Conservation (phyloP, 2,329 filamentous ascomycete genomes). For the Botrytis squamosa region DNA sequence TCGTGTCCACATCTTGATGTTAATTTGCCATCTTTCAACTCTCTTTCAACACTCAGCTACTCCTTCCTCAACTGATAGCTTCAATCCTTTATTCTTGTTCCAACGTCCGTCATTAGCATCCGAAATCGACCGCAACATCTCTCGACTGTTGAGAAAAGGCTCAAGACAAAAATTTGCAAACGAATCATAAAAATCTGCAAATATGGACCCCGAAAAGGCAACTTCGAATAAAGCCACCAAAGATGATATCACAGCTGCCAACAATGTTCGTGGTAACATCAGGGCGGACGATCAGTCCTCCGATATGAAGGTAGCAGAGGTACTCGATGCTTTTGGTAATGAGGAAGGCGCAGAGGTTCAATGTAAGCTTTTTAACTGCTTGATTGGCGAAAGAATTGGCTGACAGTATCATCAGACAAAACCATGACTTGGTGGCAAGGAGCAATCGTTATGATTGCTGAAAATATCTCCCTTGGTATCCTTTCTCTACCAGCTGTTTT, state of each 20-base stretch:
- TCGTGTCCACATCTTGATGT: neutral
- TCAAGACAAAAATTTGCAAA: neutral
- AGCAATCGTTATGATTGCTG: conserved; percentile 21
- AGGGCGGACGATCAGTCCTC: conserved; percentile 21
- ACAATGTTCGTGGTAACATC: conserved; percentile 6
- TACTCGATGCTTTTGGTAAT: conserved; percentile 26
- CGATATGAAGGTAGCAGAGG: conserved; percentile 25
- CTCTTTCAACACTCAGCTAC: neutral
- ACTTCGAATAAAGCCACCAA: neutral
- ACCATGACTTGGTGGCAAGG: conserved; percentile 24
- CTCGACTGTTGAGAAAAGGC: neutral
- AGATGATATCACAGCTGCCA: conserved; percentile 11
- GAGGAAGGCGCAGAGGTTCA: conserved; percentile 27
- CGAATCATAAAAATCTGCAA: neutral
- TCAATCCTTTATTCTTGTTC: neutral
- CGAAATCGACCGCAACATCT: neutral
- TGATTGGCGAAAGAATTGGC: neutral
- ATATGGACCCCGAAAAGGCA: conserved; percentile 1
- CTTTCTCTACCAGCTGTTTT: conserved; percentile 24
- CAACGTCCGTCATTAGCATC: neutral
- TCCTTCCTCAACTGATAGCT: conserved; percentile 2
- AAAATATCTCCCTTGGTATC: conserved; percentile 25
- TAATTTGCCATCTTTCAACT: neutral
- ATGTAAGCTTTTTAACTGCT: conserved; percentile 17
- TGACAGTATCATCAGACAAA: conserved; percentile 15